A percentile compares a stretch with the other conserved stretches of the same genome.
These are phyloP conservation scores for Cladobotryum mycophilum DNA, from an alignment of 2,329 filamentous ascomycete genomes.

Conservation along the genomic window DNA sequence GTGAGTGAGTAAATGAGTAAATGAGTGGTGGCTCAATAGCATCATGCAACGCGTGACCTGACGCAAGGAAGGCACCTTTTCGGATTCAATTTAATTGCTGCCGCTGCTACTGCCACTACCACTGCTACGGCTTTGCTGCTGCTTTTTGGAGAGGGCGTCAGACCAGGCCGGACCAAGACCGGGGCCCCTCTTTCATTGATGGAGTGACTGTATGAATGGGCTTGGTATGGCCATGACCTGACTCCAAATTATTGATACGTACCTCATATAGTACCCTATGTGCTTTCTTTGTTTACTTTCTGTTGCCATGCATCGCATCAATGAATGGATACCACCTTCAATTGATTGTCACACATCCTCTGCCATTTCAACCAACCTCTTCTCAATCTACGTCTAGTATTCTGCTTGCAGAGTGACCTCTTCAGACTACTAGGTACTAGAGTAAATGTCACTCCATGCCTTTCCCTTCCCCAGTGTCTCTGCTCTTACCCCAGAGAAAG, in stretches of 20 bases:
- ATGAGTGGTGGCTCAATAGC: constrained; percentile 10
- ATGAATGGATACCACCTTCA: neutral
- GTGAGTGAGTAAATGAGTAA: too few species aligned
- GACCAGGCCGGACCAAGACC: neutral
- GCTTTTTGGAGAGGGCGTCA: neutral
- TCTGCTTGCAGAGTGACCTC: neutral
- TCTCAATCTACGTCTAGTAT: too few species aligned
- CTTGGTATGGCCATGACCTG: too few species aligned
- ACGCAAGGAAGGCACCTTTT: constrained; percentile 18
- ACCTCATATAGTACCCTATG: neutral
- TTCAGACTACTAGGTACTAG: too few species aligned
- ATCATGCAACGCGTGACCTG: constrained; percentile 28
- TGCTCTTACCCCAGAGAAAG: neutral
- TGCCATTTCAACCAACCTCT: too few species aligned
- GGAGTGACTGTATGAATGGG: too few species aligned
- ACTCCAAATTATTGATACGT: too few species aligned
- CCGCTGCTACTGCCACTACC: neutral
- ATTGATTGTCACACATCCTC: neutral
- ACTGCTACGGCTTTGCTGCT: neutral
- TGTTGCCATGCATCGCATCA: neutral
- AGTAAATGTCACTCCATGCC: constrained; percentile 1
- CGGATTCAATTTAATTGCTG: neutral
- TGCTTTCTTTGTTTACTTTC: neutral
- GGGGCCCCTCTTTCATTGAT: too few species aligned
- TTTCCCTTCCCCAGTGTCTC: neutral